A percentile compares a stretch with the other conserved stretches of the same genome.
phyloP scores from a whole-genome alignment of 208 protist species.

The Leishmania tarentolae region DNA sequence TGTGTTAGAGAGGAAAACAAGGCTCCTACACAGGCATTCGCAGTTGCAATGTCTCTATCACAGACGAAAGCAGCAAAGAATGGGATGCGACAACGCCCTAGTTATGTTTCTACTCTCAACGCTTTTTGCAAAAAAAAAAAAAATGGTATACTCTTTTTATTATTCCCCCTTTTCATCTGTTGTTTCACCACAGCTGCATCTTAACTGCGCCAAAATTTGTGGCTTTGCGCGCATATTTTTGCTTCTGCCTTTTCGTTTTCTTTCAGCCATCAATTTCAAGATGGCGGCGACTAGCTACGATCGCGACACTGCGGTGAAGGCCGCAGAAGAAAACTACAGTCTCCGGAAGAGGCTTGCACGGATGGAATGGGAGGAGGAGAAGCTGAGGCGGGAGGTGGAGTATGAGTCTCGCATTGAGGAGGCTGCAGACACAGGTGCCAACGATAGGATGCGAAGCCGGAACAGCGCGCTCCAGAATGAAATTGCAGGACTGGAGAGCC shows the following conservation, averaged over 20 bases:
- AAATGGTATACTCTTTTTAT: neutral
- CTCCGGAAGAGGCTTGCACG: constrained; percentile 51
- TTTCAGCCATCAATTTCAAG: neutral
- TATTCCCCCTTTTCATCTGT: constrained; percentile 10
- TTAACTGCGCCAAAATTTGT: neutral
- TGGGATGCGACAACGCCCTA: neutral
- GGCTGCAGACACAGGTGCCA: constrained; percentile 33
- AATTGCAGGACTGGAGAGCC: constrained; percentile 52
- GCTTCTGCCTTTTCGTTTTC: neutral
- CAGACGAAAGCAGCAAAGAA: neutral
- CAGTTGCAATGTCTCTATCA: neutral
- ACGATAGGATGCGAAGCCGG: constrained; percentile 45
- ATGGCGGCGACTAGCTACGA: constrained; percentile 33
- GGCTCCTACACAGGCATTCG: neutral
- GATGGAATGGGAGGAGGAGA: constrained; percentile 53
- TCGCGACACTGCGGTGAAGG: constrained; percentile 35
- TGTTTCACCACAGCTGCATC: neutral
- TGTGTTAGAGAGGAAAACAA: too few relatives aligned
- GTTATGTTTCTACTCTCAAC: neutral
- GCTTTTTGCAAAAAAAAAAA: neutral
- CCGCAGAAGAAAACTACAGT: constrained; percentile 56
- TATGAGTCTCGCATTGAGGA: constrained; percentile 28
- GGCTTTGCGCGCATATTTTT: neutral
- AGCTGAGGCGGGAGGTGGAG: constrained; percentile 22
- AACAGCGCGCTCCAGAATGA: constrained; percentile 64